Evolutionary conservation across 2,329 filamentous ascomycete species (phyloP).

Genomic region (Fusarium aywerte): DNA sequence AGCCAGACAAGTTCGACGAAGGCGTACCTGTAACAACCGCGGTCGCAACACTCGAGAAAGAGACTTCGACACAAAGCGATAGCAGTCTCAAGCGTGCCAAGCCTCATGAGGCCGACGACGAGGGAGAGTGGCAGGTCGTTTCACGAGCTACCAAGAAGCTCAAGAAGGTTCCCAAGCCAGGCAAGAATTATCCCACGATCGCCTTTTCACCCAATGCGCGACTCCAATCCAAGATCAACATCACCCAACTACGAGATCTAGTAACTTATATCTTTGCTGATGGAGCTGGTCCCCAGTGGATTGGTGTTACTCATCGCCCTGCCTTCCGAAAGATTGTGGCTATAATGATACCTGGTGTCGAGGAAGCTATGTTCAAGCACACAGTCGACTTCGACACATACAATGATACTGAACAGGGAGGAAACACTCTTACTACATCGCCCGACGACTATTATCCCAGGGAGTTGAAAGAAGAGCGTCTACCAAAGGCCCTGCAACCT

Average conservation of each 20-base stretch:
- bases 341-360: constrained; percentile 91
- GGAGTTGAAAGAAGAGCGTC: constrained; percentile 59
- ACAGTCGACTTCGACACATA: constrained; percentile 61
- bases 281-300: constrained; percentile 72
- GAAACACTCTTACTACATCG: constrained; percentile 50
- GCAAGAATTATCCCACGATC: constrained; percentile 69
- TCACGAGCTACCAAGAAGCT: constrained; percentile 65
- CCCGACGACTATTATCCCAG: constrained; percentile 71
- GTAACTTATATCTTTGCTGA: constrained; percentile 75
- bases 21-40: constrained; percentile 13
- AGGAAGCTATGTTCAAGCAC: constrained; percentile 87
- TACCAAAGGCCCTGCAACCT: constrained; percentile 68
- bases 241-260: constrained; percentile 71
- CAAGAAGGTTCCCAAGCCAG: constrained; percentile 69
- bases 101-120: constrained; percentile 58
- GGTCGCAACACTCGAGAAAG: constrained; percentile 18
- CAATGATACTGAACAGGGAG: constrained; percentile 52
- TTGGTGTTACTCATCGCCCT: constrained; percentile 69
- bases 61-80: constrained; percentile 46
- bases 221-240: constrained; percentile 69
- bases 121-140: constrained; percentile 66
- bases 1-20: constrained; percentile 16
- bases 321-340: constrained; percentile 83
- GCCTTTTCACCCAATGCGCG: constrained; percentile 67
- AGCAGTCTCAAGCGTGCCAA: constrained; percentile 62